A percentile compares a stretch with the other conserved stretches of the same genome.
These are phyloP conservation scores for Lactarius tabidus DNA, from an alignment of 768 basidiomycete genomes.

Conservation along the genomic window DNA sequence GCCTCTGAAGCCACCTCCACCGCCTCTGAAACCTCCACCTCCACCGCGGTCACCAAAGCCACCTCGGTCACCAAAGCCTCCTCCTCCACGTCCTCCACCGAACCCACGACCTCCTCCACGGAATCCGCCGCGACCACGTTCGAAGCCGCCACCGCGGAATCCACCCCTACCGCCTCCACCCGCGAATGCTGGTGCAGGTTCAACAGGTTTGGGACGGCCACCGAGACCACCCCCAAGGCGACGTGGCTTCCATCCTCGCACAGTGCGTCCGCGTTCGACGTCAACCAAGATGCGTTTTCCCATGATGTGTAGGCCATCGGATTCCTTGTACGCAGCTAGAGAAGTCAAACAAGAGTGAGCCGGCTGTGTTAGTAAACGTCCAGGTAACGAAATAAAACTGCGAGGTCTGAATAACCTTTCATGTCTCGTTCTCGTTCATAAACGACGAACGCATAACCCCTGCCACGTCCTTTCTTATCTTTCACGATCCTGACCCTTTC, in stretches of 20 bases:
- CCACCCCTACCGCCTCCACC: conserved; percentile 36
- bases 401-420: conserved; percentile 67
- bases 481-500: conserved; percentile 92
- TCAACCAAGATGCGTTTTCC: conserved; percentile 96
- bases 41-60: conserved; percentile 30
- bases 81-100: conserved; percentile 30
- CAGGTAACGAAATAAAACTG: conserved; percentile 20
- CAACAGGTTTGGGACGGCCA: conserved; percentile 85
- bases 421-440: conserved; percentile 98
- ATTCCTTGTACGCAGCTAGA: conserved; percentile 94
- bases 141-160: conserved; percentile 33
- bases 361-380: conserved; percentile 27
- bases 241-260: conserved; percentile 97
- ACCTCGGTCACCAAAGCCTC: conserved; percentile 30
- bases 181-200: conserved; percentile 36
- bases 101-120: conserved; percentile 34
- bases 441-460: conserved; percentile 95
- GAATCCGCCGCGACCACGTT: conserved; percentile 30
- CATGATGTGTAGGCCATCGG: conserved; percentile 93
- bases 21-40: conserved; percentile 28
- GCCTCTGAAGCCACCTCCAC: conserved; percentile 32
- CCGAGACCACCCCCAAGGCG: conserved; percentile 98
- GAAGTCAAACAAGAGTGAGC: conserved; percentile 25
- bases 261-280: conserved; percentile 96
- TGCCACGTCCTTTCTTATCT: conserved; percentile 81